Evolutionary conservation across 2,329 filamentous ascomycete species (phyloP), one percentile per base, ranked within the genome.

Genomic region (Colletotrichum coccodes): DNA sequence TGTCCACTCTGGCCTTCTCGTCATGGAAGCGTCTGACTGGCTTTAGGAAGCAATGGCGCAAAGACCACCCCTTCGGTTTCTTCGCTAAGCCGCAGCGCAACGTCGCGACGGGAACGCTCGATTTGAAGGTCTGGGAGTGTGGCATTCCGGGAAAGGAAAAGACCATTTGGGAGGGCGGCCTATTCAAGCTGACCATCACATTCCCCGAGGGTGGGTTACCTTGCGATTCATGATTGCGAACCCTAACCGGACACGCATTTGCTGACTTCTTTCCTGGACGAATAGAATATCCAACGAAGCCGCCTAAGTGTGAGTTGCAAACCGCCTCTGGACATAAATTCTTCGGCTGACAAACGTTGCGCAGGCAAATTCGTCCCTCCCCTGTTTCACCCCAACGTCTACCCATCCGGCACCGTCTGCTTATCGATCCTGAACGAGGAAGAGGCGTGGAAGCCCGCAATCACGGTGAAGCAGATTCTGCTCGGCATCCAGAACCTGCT

Each of bases 341-440:
- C 56, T 44, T 23, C 59, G 61, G 60, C 57, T 70, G 38, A 61
- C 49, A 16, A 46, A 59, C 18, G 2, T 14, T 30, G 3, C 70
- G 52, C 74, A 97, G 95, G 95, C 90, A 98, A 97, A 88, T 99
- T 99, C 78, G 89, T 92, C 0, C 96, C 96, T 14, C 95, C 96
- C 26, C 90, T 99, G 46, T 99, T 99, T 84, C 96, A 99, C 78
- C 96, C 96, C 0, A 99, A 99, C 80, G 96, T 99, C 73, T 99
- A 99, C 79, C 96, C 96, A 0, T 98, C 95, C 0, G 97, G 96
- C 73, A 99, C 96, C 54, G 96, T 99, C 71, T 99, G 96, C 78
- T 88, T 99, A 26, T 97, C 94, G 32, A 99, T 99, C 73, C 84
- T 99, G 73, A 99, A 98, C 82, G 97, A 99, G 80, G 96, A 99